phyloP scores from a whole-genome alignment of 768 basidiomycete species.

The Symmetrospora coprosmae region DNA sequence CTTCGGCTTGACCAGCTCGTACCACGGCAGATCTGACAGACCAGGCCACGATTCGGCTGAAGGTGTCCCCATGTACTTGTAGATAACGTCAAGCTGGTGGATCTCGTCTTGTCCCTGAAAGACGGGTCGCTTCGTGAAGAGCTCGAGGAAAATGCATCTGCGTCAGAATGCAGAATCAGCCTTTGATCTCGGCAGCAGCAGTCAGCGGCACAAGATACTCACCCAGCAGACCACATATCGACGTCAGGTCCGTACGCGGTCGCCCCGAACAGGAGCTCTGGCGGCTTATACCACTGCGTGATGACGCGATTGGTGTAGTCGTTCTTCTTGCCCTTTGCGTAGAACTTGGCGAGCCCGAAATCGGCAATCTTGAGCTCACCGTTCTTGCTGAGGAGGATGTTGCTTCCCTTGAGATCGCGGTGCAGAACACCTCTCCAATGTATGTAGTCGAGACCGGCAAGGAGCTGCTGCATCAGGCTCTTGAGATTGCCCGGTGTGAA shows the following conservation, averaged over 20 bases:
- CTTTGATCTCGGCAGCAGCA: background rate
- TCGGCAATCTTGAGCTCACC: conserved; percentile 93
- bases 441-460: conserved; percentile 81
- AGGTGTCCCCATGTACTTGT: conserved; percentile 79
- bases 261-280: conserved; percentile 84
- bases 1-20: conserved; percentile 88
- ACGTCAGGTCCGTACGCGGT: conserved; percentile 95
- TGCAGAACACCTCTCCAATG: conserved; percentile 94
- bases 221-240: conserved; percentile 99
- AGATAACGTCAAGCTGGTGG: conserved; percentile 85
- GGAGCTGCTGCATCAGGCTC: conserved; percentile 89
- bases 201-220: conserved; percentile 32
- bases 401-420: conserved; percentile 96
- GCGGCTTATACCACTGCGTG: conserved; percentile 94
- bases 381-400: conserved; percentile 78
- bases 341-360: conserved; percentile 92
- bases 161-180: background rate
- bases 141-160: conserved; percentile 96
- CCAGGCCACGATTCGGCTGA: conserved; percentile 50
- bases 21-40: conserved; percentile 80
- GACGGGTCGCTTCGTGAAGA: conserved; percentile 87
- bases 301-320: conserved; percentile 99
- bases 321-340: conserved; percentile 70
- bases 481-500: conserved; percentile 83
- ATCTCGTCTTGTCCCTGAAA: conserved; percentile 98